Evolutionary conservation across 2,329 filamentous ascomycete genomes (phyloP), one percentile per base, ranked within the genome.

Genomic region (Ascochyta viciae-villosae): DNA sequence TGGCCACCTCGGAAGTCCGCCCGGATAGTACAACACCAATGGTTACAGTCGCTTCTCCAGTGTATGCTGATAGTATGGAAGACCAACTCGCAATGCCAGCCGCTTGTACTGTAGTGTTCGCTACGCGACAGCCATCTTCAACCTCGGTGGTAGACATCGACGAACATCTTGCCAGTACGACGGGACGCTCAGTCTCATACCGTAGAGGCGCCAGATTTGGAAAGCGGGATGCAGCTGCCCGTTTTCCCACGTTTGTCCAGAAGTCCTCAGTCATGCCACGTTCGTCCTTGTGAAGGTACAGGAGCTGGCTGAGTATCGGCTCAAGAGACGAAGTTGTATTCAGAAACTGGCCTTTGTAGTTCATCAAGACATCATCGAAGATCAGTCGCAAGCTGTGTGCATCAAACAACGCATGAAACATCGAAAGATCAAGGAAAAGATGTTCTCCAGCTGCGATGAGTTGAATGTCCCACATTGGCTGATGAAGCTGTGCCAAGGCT

Each of bases 321-420:
- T 79, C 76, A 16, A 86, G 72, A 3, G 77, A 61, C n/a, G 66
- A 41, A 3, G 68, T 58, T 7, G 57, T 42, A 55, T 46, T 1
- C 76, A 46, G 2, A 53, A 10, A 2, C 66, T 56, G 4, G 16
- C 67, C 72, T 8, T 67, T 56, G 31, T 84, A 80, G 10, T 73
- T 66, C 33, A 63, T 66, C 2, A 75, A 66, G 12, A 96, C 78
- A 62, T 89, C 85, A 0, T 78, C 68, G 2, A 96, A 75, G 1
- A 97, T 81, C 0, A 80, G 68, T 3, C 84, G 79, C 10, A 97
- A 77, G 8, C 91, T 92, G 37, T 86, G 82, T 0, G 92, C 93
- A 77, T 97, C 93, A 63, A 96, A 97, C 0, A 97, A 78, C 0
- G 90, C 90, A 76, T 97, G 93, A 60, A 96, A 89, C 3, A 92